Conservation (phyloP, 208 protist species). For the Leishmania guyanensis region DNA sequence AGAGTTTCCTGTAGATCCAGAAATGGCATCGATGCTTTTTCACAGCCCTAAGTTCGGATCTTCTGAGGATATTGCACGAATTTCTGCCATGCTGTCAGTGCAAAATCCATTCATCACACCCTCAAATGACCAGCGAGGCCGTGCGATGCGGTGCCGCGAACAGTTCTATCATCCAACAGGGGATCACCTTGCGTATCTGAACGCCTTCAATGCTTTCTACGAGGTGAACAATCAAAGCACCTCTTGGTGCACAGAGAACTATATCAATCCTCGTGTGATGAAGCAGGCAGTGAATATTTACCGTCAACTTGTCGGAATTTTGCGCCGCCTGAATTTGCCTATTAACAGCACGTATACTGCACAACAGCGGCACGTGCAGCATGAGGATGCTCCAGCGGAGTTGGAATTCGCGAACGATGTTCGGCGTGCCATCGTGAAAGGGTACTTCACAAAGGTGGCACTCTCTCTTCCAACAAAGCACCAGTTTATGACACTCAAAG, state of each 20-base stretch:
- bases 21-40: constrained; percentile 97
- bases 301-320: constrained; percentile 94
- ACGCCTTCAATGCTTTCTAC: constrained; percentile 90
- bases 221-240: constrained; percentile 58
- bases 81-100: constrained; percentile 96
- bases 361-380: constrained; percentile 18
- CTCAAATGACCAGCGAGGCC: constrained; percentile 75
- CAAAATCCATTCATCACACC: constrained; percentile 83
- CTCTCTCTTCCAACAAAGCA: constrained; percentile 95
- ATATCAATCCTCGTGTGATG: constrained; percentile 95
- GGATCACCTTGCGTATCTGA: constrained; percentile 97
- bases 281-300: constrained; percentile 95
- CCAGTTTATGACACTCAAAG: constrained; percentile 96
- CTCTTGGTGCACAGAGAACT: constrained; percentile 98
- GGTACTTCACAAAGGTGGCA: constrained; percentile 97
- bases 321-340: constrained; percentile 68
- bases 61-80: constrained; percentile 95
- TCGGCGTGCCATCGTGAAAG: constrained; percentile 90
- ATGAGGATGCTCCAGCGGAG: constrained; percentile 24
- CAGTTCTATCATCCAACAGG: constrained; percentile 97
- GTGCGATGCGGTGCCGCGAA: constrained; percentile 75
- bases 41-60: constrained; percentile 94
- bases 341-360: constrained; percentile 70
- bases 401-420: constrained; percentile 87
- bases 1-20: constrained; percentile 98